Percentiles rank a stretch among this genome's conserved stretches.
Evolutionary conservation across 768 basidiomycete species (phyloP).

Genomic region (Gymnopilus junonius): DNA sequence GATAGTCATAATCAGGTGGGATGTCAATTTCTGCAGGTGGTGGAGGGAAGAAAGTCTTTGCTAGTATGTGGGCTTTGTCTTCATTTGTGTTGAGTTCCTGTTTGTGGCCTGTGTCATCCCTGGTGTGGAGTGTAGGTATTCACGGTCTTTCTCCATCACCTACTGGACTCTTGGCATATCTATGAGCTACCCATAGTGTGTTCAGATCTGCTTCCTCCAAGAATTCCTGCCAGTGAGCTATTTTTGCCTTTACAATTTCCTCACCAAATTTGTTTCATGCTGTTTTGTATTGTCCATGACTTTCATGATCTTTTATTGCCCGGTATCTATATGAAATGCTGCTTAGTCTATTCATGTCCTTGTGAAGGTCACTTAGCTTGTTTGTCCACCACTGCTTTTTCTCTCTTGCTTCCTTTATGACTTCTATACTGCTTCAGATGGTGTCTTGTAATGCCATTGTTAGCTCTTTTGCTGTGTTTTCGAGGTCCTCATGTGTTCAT

Average conservation of each 20-base stretch:
- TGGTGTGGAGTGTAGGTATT: conserved; percentile 27
- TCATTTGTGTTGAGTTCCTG: conserved; percentile 20
- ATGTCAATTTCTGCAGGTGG: background rate
- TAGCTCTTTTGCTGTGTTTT: background rate
- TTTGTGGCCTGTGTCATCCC: background rate
- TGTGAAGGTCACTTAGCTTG: conserved; percentile 29
- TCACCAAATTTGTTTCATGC: conserved; percentile 19
- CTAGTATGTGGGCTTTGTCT: conserved; percentile 24
- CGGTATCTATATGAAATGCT: conserved; percentile 1
- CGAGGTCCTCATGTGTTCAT: background rate
- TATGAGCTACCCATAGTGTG: conserved; percentile 29
- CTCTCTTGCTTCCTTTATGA: conserved; percentile 2
- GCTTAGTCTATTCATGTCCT: conserved; percentile 17
- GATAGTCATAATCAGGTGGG: conserved; percentile 26
- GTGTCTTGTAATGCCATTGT: conserved; percentile 8
- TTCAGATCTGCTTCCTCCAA: conserved; percentile 21
- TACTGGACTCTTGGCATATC: conserved; percentile 19
- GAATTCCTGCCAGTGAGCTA: conserved; percentile 30
- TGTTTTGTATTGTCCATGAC: conserved; percentile 18
- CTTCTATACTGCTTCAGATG: conserved; percentile 2
- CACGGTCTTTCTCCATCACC: conserved; percentile 29
- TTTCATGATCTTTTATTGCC: conserved; percentile 25
- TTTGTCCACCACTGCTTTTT: conserved; percentile 28
- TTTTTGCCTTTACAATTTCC: conserved; percentile 23
- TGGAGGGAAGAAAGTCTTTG: conserved; percentile 34